A percentile compares a stretch with the other conserved stretches of the same genome.
phyloP scores from a whole-genome alignment of 2,329 filamentous ascomycete genomes.

The Cryphonectria naterciae region DNA sequence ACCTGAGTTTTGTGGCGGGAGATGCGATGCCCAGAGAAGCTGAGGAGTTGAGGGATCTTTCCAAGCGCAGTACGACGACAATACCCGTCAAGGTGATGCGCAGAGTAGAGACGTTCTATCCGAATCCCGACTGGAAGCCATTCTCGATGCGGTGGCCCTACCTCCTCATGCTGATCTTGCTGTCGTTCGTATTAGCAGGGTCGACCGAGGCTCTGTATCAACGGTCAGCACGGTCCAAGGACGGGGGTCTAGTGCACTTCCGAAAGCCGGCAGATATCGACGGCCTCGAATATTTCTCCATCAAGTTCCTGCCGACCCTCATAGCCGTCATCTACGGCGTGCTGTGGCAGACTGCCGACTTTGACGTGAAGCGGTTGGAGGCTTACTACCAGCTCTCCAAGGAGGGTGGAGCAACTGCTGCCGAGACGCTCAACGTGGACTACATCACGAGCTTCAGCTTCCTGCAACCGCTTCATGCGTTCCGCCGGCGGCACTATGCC shows the following conservation, averaged over 20 bases:
- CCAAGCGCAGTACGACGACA: slow-evolving; percentile 45
- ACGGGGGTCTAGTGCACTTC: slow-evolving; percentile 52
- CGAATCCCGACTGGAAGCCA: slow-evolving; percentile 69
- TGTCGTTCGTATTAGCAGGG: slow-evolving; percentile 57
- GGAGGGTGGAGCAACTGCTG: slow-evolving; percentile 62
- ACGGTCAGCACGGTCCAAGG: slow-evolving; percentile 42
- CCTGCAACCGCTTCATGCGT: slow-evolving; percentile 64
- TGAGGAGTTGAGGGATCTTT: slow-evolving; percentile 13
- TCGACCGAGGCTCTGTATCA: slow-evolving; percentile 61
- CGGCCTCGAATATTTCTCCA: slow-evolving; percentile 58
- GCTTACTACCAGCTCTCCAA: slow-evolving; percentile 69
- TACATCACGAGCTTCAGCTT: slow-evolving; percentile 73
- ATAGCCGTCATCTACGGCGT: slow-evolving; percentile 66
- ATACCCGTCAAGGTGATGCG: slow-evolving; percentile 39
- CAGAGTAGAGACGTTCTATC: slow-evolving; percentile 59
- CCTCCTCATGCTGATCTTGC: slow-evolving; percentile 54
- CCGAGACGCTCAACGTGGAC: slow-evolving; percentile 72
- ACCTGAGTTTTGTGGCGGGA: slow-evolving; percentile 57
- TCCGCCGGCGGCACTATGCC: slow-evolving; percentile 67
- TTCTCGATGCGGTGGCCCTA: slow-evolving; percentile 68
- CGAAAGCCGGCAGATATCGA: slow-evolving; percentile 53
- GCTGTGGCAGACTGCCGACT: slow-evolving; percentile 68
- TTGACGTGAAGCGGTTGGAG: slow-evolving; percentile 69
- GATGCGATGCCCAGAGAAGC: slow-evolving; percentile 36
- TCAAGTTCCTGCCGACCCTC: slow-evolving; percentile 67